Conservation (phyloP, 1,284 basidiomycete species). For the Wolfiporia cocos region DNA sequence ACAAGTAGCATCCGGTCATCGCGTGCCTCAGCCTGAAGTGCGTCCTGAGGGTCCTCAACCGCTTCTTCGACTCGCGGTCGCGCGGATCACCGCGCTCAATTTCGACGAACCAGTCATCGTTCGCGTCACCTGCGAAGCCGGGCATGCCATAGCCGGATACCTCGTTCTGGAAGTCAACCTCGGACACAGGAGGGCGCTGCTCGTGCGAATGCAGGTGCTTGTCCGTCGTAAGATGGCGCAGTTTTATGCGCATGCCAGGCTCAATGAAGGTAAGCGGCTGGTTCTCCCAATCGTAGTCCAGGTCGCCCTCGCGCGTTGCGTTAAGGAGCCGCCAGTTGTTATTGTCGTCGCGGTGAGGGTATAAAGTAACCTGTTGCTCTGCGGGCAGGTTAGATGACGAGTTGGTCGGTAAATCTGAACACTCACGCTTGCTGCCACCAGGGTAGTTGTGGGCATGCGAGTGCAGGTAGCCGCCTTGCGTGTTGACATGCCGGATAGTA, state of each 20-base stretch:
- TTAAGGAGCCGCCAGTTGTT: conserved; percentile 22
- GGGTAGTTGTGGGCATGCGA: conserved; percentile 92
- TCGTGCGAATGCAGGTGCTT: conserved; percentile 96
- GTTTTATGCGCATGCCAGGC: conserved; percentile 71
- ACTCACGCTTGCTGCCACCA: conserved; percentile 75
- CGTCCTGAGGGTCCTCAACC: conserved; percentile 78
- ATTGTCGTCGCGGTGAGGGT: conserved; percentile 74
- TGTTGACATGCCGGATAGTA: conserved; percentile 87
- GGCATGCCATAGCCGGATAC: conserved; percentile 92
- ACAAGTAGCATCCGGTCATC: conserved; percentile 92
- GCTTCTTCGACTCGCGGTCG: conserved; percentile 65
- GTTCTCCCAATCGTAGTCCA: conserved; percentile 49
- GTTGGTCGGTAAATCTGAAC: background rate
- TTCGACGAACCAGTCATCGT: conserved; percentile 95
- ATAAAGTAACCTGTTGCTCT: conserved; percentile 98
- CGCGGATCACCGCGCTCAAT: conserved; percentile 66
- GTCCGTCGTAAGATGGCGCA: conserved; percentile 78
- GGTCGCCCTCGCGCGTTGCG: conserved; percentile 30
- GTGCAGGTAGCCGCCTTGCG: conserved; percentile 96
- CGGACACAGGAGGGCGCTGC: conserved; percentile 90
- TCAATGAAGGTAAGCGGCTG: conserved; percentile 61
- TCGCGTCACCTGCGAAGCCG: conserved; percentile 83
- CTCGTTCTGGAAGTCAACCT: conserved; percentile 99
- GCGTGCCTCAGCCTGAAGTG: conserved; percentile 83
- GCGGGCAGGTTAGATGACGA: conserved; percentile 4